Evolutionary conservation across 495 filamentous ascomycete species (phyloP).

Genomic region (Trichoderma orchidacearum): DNA sequence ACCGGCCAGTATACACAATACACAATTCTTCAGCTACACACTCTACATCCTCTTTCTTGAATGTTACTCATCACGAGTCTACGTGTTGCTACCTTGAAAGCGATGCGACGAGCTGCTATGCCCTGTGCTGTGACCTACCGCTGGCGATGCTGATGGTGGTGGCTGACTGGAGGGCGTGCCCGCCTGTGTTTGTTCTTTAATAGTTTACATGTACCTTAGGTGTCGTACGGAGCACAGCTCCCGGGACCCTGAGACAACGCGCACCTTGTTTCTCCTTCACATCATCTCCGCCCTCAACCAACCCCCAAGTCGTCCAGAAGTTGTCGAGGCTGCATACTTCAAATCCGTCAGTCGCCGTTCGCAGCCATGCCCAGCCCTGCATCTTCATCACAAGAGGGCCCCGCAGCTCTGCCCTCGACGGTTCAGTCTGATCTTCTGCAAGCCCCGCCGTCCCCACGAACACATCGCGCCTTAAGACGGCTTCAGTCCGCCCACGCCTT

Average conservation of each 20-base stretch:
- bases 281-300: too few species aligned
- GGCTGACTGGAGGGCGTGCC: too few species aligned
- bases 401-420: background rate
- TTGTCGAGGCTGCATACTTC: too few species aligned
- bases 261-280: too few species aligned
- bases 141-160: background rate
- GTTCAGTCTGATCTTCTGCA: constrained; percentile 9
- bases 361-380: constrained; percentile 6
- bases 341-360: background rate
- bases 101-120: background rate
- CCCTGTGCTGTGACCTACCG: background rate
- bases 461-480: constrained; percentile 36
- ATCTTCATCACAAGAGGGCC: constrained; percentile 4
- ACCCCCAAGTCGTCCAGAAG: too few species aligned
- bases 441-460: constrained; percentile 27
- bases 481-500: constrained; percentile 44
- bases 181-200: too few species aligned
- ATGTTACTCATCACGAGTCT: background rate
- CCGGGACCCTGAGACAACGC: too few species aligned
- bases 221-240: too few species aligned
- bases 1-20: too few species aligned
- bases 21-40: too few species aligned
- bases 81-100: background rate
- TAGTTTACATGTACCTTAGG: too few species aligned
- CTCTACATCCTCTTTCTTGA: too few species aligned